phyloP scores from a whole-genome alignment of 305 asterid species.

The Coffea humblotiana region DNA sequence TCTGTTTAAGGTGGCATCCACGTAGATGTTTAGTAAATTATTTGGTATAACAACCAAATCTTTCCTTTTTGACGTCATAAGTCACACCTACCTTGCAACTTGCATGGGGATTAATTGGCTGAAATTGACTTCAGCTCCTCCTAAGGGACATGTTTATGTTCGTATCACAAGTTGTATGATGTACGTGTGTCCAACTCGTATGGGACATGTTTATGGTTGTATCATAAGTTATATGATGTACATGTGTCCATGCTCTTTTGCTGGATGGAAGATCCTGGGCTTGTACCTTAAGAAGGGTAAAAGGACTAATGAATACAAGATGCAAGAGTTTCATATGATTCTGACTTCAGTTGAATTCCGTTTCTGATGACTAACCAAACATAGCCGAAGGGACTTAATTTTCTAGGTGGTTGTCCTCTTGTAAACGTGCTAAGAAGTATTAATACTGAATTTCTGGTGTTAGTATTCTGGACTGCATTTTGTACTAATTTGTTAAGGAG shows the following conservation, averaged over 20 bases:
- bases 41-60: neutral
- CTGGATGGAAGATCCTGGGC: neutral
- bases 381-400: neutral
- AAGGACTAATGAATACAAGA: neutral
- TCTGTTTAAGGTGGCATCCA: constrained; percentile 21
- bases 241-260: neutral
- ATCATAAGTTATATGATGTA: neutral
- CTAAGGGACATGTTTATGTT: too few relatives aligned
- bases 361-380: neutral
- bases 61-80: constrained; percentile 13
- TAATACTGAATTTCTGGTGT: too few relatives aligned
- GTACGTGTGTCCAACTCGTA: too few relatives aligned
- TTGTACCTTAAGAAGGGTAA: neutral
- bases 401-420: neutral
- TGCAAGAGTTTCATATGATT: neutral
- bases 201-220: neutral
- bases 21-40: neutral
- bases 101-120: constrained; percentile 7
- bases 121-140: neutral
- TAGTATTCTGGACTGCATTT: neutral
- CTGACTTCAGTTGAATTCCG: neutral
- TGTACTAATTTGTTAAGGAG: neutral
- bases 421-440: neutral
- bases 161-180: too few relatives aligned
- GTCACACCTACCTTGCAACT: constrained; percentile 15